These are phyloP conservation scores for Ustilago nuda DNA, from an alignment of 1,284 basidiomycete genomes.

Conservation along the genomic window DNA sequence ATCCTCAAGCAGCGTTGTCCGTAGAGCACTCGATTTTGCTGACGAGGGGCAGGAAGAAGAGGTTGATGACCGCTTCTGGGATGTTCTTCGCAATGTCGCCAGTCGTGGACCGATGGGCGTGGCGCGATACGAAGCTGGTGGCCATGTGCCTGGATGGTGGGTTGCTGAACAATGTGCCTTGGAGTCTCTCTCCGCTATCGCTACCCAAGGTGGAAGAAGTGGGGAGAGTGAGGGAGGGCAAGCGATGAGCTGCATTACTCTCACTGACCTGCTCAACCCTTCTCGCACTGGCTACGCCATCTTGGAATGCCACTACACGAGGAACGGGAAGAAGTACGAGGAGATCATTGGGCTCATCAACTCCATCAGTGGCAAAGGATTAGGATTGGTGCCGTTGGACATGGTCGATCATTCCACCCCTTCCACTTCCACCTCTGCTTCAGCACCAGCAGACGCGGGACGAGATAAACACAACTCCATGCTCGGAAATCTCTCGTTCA, in stretches of 20 bases:
- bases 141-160: slow-evolving; percentile 52
- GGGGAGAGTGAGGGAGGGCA: neutral
- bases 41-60: slow-evolving; percentile 20
- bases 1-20: slow-evolving; percentile 17
- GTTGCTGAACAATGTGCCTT: slow-evolving; percentile 23
- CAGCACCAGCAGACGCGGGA: neutral
- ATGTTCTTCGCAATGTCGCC: slow-evolving; percentile 46
- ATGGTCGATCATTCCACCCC: slow-evolving; percentile 24
- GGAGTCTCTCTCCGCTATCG: slow-evolving; percentile 13
- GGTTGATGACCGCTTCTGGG: slow-evolving; percentile 57
- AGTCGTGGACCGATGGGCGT: slow-evolving; percentile 52
- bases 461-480: slow-evolving; percentile 37
- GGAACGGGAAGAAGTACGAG: slow-evolving; percentile 46
- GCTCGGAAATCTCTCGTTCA: slow-evolving; percentile 55
- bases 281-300: slow-evolving; percentile 24
- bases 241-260: slow-evolving; percentile 6
- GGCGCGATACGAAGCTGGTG: slow-evolving; percentile 31
- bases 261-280: slow-evolving; percentile 29
- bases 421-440: neutral
- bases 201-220: neutral
- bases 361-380: neutral
- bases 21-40: slow-evolving; percentile 30
- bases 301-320: slow-evolving; percentile 32
- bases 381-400: slow-evolving; percentile 29
- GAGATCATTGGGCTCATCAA: slow-evolving; percentile 30